A percentile compares a stretch with the other conserved stretches of the same genome.
Evolutionary conservation across 768 basidiomycete genomes (phyloP).

Genomic region (Coprinopsis sp.): DNA sequence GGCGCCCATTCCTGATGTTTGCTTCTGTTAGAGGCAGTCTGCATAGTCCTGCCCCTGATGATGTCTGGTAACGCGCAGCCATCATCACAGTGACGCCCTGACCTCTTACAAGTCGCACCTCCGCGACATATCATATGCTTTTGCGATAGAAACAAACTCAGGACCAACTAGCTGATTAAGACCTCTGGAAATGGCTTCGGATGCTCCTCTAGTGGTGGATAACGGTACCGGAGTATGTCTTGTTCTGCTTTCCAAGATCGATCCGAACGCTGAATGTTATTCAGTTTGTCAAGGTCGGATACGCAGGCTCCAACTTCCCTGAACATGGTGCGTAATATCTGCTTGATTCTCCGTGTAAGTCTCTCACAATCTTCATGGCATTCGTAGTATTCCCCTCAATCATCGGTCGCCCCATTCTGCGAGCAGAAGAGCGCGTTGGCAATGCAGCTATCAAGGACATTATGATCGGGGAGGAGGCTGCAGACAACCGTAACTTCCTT

Average conservation of each 20-base stretch:
- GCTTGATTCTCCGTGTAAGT: conserved; percentile 1
- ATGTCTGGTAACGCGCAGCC: no score
- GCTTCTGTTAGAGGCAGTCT: no score
- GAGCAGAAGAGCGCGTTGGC: conserved; percentile 93
- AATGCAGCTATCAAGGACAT: conserved; percentile 88
- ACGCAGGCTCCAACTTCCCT: conserved; percentile 92
- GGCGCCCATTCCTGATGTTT: no score
- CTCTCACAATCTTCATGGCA: not conserved
- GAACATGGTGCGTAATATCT: conserved; percentile 86
- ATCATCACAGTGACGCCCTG: no score
- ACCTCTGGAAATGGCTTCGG: conserved; percentile 36
- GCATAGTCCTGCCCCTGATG: no score
- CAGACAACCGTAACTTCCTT: conserved; percentile 88
- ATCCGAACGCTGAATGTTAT: conserved; percentile 12
- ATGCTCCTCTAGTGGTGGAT: conserved; percentile 70
- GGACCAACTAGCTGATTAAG: not conserved
- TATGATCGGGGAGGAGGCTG: conserved; percentile 98
- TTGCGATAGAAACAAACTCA: not conserved
- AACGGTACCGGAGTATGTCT: conserved; percentile 81
- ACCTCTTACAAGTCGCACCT: no score
- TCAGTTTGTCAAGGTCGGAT: conserved; percentile 89
- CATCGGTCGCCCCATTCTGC: conserved; percentile 93
- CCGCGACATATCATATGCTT: not conserved
- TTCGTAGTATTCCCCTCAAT: conserved; percentile 88
- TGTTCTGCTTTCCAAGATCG: not conserved